Percentiles rank a stretch among this genome's conserved stretches.
Conservation (phyloP, 1,284 basidiomycete species). For the Malassezia arunalokei region DNA sequence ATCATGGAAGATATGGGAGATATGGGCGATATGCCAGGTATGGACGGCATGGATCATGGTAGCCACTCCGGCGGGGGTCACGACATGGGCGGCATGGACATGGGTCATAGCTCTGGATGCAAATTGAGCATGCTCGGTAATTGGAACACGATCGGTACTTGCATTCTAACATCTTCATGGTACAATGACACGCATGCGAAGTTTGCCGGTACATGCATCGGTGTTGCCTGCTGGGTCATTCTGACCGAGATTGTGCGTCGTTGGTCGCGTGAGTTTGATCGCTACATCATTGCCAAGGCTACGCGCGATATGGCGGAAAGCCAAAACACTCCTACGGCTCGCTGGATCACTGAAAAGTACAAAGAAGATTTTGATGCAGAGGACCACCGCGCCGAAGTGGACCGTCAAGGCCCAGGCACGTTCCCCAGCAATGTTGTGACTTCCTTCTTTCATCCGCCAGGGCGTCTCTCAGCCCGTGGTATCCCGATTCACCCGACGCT, state of each 20-base stretch:
- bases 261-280: constrained; percentile 33
- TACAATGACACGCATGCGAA: constrained; percentile 21
- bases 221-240: constrained; percentile 32
- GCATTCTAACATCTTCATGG: constrained; percentile 35
- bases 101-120: neutral
- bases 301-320: neutral
- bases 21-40: constrained; percentile 8
- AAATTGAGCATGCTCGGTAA: constrained; percentile 8
- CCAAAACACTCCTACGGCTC: neutral
- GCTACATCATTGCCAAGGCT: constrained; percentile 19
- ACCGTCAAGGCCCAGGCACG: neutral
- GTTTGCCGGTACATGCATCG: constrained; percentile 37
- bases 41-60: neutral
- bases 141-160: constrained; percentile 10
- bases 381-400: neutral
- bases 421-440: neutral
- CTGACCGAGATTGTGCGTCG: constrained; percentile 30
- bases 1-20: neutral
- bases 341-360: neutral
- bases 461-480: constrained; percentile 11
- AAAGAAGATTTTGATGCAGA: neutral
- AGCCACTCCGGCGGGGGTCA: neutral
- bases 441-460: constrained; percentile 11
- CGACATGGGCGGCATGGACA: neutral
- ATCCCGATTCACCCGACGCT: constrained; percentile 10